These are phyloP conservation scores for Metahyphopichia silvanorum DNA, from an alignment of 805 yeast genomes.

Conservation along the genomic window DNA sequence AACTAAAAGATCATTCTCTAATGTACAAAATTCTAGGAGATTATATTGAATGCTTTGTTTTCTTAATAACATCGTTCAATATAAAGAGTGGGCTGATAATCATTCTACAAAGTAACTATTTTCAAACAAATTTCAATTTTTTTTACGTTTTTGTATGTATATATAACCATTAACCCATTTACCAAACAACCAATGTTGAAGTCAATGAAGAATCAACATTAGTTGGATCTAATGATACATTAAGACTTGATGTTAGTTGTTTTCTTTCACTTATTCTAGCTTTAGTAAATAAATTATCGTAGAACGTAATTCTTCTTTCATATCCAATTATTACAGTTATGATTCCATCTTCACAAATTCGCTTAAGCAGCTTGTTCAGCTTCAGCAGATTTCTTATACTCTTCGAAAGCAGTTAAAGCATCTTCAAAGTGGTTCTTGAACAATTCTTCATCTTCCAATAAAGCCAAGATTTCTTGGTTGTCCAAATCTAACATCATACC, in stretches of 20 bases:
- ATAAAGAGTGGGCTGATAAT: too few species aligned
- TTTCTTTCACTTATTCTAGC: constrained; percentile 4
- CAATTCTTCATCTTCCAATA: constrained; percentile 85
- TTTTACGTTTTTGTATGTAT: constrained; percentile 14
- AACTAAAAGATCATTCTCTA: too few species aligned
- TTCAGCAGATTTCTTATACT: constrained; percentile 65
- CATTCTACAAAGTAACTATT: too few species aligned
- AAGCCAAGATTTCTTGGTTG: constrained; percentile 81
- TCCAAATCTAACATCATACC: constrained; percentile 98
- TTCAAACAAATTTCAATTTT: constrained; percentile 12
- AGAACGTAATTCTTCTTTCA: too few species aligned
- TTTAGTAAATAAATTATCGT: constrained; percentile 20
- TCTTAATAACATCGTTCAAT: too few species aligned
- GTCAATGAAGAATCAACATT: too few species aligned
- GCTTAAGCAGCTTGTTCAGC: constrained; percentile 17
- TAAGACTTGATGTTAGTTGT: too few species aligned
- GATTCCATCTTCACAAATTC: too few species aligned
- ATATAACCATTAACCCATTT: constrained; percentile 23
- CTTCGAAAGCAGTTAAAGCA: constrained; percentile 92
- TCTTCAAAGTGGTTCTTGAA: constrained; percentile 90
- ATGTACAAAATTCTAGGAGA: too few species aligned
- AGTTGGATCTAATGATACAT: constrained; percentile 2
- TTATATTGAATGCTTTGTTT: too few species aligned
- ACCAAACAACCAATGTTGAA: constrained; percentile 11
- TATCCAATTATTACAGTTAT: too few species aligned